Conservation (phyloP, 176 grass and related monocot genomes). For the Phragmites australis region DNA sequence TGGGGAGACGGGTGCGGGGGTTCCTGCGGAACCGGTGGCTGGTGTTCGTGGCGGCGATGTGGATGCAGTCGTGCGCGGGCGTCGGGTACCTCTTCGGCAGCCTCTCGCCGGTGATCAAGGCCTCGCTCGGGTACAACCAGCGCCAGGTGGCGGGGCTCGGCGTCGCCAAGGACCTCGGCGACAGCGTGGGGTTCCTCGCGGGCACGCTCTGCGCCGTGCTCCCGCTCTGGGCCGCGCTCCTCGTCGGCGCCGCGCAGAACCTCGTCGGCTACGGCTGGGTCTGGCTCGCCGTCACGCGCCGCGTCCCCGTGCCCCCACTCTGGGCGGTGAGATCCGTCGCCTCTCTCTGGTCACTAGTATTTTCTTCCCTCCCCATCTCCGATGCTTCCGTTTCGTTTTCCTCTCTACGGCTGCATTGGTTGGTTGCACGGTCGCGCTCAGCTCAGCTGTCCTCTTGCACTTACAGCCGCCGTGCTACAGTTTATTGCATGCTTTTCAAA, state of each 20-base stretch:
- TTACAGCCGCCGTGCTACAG: background rate
- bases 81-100: constrained; percentile 90
- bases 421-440: background rate
- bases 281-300: constrained; percentile 67
- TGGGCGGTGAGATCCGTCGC: constrained; percentile 69
- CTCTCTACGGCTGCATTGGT: background rate
- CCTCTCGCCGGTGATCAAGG: constrained; percentile 89
- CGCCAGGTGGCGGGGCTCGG: constrained; percentile 79
- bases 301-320: constrained; percentile 60
- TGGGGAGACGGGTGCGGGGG: constrained; percentile 31
- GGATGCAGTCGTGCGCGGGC: constrained; percentile 87
- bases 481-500: background rate
- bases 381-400: constrained; percentile 1
- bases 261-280: constrained; percentile 82
- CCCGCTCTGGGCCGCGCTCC: constrained; percentile 83
- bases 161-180: constrained; percentile 92
- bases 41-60: constrained; percentile 96
- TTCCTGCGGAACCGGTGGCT: constrained; percentile 81
- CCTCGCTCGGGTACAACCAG: constrained; percentile 80
- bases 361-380: background rate
- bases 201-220: constrained; percentile 70
- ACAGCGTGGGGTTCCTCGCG: constrained; percentile 85
- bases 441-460: background rate
- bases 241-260: constrained; percentile 81
- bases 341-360: background rate